phyloP scores from a whole-genome alignment of 2,329 filamentous ascomycete species.

The Verticillium alfalfae region DNA sequence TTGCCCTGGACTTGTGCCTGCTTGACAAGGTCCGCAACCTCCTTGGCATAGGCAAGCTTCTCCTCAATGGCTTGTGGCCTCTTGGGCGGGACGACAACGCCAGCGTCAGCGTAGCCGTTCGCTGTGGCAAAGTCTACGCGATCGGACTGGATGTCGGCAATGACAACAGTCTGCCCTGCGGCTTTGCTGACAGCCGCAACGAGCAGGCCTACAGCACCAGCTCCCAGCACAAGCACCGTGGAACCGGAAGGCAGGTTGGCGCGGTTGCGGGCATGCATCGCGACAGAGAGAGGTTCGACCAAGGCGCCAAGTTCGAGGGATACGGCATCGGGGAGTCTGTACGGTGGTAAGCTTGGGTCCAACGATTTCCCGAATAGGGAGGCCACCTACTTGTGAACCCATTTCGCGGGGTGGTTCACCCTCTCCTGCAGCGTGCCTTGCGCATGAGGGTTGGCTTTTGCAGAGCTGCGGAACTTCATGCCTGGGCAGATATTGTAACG shows the following conservation, averaged over 20 bases:
- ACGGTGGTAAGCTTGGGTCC: background rate
- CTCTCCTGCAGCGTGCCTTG: conserved; percentile 55
- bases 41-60: conserved; percentile 45
- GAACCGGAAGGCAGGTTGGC: conserved; percentile 30
- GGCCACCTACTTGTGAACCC: conserved; percentile 47
- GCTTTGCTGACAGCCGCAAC: conserved; percentile 52
- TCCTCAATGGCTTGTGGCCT: conserved; percentile 44
- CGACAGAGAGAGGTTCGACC: conserved; percentile 54
- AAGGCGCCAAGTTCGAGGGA: conserved; percentile 50
- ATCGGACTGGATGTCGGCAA: conserved; percentile 51
- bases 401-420: conserved; percentile 50
- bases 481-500: conserved; percentile 55
- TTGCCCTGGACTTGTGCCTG: conserved; percentile 26
- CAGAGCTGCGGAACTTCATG: conserved; percentile 54
- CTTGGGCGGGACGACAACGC: conserved; percentile 42
- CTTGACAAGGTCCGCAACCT: conserved; percentile 39
- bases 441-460: conserved; percentile 49
- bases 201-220: conserved; percentile 56
- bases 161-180: conserved; percentile 38
- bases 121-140: conserved; percentile 52
- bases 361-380: background rate
- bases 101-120: conserved; percentile 50
- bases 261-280: conserved; percentile 49
- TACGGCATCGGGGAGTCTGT: conserved; percentile 40
- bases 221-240: conserved; percentile 51